These are phyloP conservation scores for Cercospora sp. DNA, from an alignment of 2,329 filamentous ascomycete species.

Conservation along the genomic window DNA sequence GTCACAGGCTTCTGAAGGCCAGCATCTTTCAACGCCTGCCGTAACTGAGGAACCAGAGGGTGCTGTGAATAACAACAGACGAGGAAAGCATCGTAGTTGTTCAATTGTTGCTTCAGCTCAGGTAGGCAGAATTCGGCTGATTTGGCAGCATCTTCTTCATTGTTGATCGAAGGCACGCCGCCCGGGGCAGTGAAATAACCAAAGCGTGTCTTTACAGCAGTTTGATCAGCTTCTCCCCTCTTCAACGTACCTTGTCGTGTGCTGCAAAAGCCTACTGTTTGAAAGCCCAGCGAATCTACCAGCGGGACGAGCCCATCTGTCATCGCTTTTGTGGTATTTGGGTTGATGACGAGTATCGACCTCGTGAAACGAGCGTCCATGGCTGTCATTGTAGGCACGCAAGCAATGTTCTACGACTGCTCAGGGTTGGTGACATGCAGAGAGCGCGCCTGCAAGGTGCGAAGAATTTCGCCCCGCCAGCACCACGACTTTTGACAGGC, in stretches of 20 bases:
- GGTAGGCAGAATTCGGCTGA: conserved; percentile 65
- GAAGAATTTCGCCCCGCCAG: not conserved
- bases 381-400: conserved; percentile 13
- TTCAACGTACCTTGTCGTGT: not conserved
- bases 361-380: conserved; percentile 25
- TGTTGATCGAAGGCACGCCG: conserved; percentile 76
- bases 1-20: conserved; percentile 57
- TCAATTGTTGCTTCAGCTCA: conserved; percentile 51
- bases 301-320: conserved; percentile 63
- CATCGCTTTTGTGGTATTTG: conserved; percentile 74
- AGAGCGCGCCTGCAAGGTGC: not conserved
- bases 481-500: not conserved
- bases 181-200: conserved; percentile 66
- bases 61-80: conserved; percentile 89
- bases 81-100: conserved; percentile 71
- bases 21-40: conserved; percentile 23
- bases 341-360: conserved; percentile 71
- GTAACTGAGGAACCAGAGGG: conserved; percentile 62
- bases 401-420: not conserved
- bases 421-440: not conserved
- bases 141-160: conserved; percentile 64
- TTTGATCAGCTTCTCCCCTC: not conserved
- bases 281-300: conserved; percentile 47
- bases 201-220: conserved; percentile 47
- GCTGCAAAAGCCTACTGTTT: conserved; percentile 40